These are phyloP conservation scores for Trichoderma sp. DNA, from an alignment of 2,329 filamentous ascomycete genomes.

Conservation along the genomic window DNA sequence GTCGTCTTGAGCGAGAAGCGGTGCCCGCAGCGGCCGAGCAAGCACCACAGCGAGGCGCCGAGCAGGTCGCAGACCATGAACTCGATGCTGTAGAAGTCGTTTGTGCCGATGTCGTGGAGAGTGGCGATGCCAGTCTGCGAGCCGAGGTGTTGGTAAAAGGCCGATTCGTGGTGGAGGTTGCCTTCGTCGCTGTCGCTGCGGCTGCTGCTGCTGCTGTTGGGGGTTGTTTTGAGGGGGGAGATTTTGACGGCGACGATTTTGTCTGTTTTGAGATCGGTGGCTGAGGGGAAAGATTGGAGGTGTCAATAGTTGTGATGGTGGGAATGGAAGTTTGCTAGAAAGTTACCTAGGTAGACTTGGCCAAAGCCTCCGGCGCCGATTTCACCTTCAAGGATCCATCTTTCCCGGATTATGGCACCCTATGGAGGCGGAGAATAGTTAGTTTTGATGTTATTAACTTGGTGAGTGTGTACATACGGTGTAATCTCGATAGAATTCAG, in stretches of 20 bases:
- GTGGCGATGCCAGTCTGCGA: conserved; percentile 30
- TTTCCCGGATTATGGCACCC: neutral
- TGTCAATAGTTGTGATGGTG: neutral
- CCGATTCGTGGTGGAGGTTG: conserved; percentile 28
- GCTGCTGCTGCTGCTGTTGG: neutral
- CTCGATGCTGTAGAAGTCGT: conserved; percentile 30
- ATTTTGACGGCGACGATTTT: conserved; percentile 42
- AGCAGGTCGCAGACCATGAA: conserved; percentile 33
- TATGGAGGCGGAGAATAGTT: neutral
- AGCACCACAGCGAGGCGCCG: conserved; percentile 69
- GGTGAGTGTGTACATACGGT: neutral
- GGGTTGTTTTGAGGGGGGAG: neutral
- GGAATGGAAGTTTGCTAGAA: neutral
- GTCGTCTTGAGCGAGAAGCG: conserved; percentile 32
- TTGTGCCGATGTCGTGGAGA: conserved; percentile 26
- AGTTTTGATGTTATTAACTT: neutral
- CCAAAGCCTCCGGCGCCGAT: conserved; percentile 23
- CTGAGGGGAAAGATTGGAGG: conserved; percentile 1
- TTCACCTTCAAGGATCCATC: conserved; percentile 15
- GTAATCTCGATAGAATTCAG: neutral
- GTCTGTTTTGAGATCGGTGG: conserved; percentile 31
- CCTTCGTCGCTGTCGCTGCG: neutral
- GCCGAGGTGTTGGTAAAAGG: conserved; percentile 26
- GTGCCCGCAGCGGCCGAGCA: conserved; percentile 43
- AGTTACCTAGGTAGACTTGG: conserved; percentile 20